A percentile compares a stretch with the other conserved stretches of the same genome.
phyloP scores from a whole-genome alignment of 805 yeast species.

The Starmerella bombi region DNA sequence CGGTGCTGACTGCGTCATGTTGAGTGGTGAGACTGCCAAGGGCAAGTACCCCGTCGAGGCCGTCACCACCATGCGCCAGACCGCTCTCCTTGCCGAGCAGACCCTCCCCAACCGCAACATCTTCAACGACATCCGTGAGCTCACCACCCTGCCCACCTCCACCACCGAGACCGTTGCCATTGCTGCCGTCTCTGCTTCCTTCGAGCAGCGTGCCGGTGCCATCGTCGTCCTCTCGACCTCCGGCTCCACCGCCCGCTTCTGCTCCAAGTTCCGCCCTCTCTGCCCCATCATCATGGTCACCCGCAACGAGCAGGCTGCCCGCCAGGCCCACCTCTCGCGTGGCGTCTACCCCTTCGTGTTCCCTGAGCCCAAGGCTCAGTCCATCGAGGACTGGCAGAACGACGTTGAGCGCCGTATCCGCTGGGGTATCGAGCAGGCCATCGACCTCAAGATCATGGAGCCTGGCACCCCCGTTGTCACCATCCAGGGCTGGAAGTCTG shows the following conservation, averaged over 20 bases:
- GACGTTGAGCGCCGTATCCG: constrained; percentile 92
- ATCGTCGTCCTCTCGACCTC: constrained; percentile 90
- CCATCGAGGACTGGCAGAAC: constrained; percentile 73
- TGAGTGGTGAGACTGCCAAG: constrained; percentile 98
- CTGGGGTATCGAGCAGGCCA: constrained; percentile 84
- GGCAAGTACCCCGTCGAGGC: constrained; percentile 98
- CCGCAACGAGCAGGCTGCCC: constrained; percentile 84
- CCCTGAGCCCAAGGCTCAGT: constrained; percentile 39
- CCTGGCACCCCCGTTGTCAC: constrained; percentile 85
- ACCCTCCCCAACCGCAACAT: constrained; percentile 75
- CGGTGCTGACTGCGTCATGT: constrained; percentile 99
- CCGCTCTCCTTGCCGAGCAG: constrained; percentile 90
- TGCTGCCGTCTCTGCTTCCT: constrained; percentile 91
- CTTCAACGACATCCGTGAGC: constrained; percentile 76
- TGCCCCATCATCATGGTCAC: constrained; percentile 97
- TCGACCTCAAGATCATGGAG: constrained; percentile 67
- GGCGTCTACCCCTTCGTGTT: constrained; percentile 97
- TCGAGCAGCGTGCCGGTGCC: constrained; percentile 94
- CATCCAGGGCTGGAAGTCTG: constrained; percentile 98
- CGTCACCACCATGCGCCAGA: constrained; percentile 97
- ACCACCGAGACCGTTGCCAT: constrained; percentile 95
- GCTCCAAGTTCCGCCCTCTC: constrained; percentile 94
- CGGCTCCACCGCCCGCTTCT: constrained; percentile 89
- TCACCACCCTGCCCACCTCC: constrained; percentile 77
- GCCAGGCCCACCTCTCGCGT: constrained; percentile 91